Conservation (phyloP, 1,284 basidiomycete species). For the Puccinia triticina region DNA sequence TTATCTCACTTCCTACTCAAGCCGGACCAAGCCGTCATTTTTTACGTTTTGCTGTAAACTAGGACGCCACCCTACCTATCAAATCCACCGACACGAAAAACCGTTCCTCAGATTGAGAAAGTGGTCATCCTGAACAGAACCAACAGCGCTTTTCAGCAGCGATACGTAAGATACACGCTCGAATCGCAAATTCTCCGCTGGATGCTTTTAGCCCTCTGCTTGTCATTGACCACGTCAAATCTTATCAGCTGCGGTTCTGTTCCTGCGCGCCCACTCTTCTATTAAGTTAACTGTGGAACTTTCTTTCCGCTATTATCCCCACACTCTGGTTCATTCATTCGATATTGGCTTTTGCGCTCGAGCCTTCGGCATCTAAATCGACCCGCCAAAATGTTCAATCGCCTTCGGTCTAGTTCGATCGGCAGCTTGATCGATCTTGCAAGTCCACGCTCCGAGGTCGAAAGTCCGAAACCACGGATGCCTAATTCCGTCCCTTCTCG, state of each 20-base stretch:
- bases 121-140: not conserved
- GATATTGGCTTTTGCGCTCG: no score
- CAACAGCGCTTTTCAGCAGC: not conserved
- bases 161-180: not conserved
- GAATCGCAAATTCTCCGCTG: no score
- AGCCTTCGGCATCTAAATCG: not conserved
- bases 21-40: not conserved
- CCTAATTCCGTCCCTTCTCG: constrained; percentile 15
- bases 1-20: not conserved
- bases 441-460: constrained; percentile 37
- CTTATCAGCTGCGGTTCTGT: not conserved
- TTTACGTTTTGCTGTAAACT: not conserved
- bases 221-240: not conserved
- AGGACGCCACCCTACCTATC: not conserved
- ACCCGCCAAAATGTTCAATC: constrained; percentile 38
- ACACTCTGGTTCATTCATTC: not conserved
- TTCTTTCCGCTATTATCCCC: not conserved
- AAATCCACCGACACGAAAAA: not conserved
- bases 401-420: constrained; percentile 43
- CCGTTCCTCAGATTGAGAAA: not conserved
- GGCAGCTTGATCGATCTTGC: constrained; percentile 43
- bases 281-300: not conserved
- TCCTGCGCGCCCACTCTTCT: not conserved
- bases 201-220: not conserved
- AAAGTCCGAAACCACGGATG: not conserved